A percentile compares a stretch with the other conserved stretches of the same genome.
phyloP scores from a whole-genome alignment of 2,329 filamentous ascomycete genomes.

The Alternaria triticina region DNA sequence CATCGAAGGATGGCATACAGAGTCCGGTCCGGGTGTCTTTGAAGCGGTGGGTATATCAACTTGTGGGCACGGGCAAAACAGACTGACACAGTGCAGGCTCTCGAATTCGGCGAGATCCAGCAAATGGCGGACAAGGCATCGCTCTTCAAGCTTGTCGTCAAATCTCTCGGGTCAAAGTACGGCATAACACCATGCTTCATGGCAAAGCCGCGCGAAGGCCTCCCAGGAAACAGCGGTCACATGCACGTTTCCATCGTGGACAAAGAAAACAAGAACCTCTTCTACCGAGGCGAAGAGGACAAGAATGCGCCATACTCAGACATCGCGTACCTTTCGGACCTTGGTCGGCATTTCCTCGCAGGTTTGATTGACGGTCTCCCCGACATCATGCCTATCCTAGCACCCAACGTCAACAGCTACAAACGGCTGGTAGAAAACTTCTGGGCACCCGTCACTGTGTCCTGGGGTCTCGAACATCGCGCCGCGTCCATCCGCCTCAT shows the following conservation, averaged over 20 bases:
- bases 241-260: slow-evolving; percentile 92
- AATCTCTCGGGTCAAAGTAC: slow-evolving; percentile 83
- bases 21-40: slow-evolving; percentile 91
- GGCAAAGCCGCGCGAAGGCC: slow-evolving; percentile 90
- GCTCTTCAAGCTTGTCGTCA: slow-evolving; percentile 94
- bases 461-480: slow-evolving; percentile 95
- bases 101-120: slow-evolving; percentile 86
- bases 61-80: background rate
- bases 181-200: slow-evolving; percentile 98
- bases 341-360: slow-evolving; percentile 91
- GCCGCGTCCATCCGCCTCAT: slow-evolving; percentile 91
- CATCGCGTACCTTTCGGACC: slow-evolving; percentile 79
- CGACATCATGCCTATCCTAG: slow-evolving; percentile 93
- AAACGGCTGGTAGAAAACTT: slow-evolving; percentile 98
- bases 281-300: slow-evolving; percentile 76
- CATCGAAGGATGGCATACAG: slow-evolving; percentile 95
- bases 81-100: slow-evolving; percentile 63
- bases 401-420: slow-evolving; percentile 96
- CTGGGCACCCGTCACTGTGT: slow-evolving; percentile 97
- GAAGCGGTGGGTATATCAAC: slow-evolving; percentile 70
- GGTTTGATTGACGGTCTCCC: slow-evolving; percentile 87
- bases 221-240: slow-evolving; percentile 94
- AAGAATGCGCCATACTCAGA: slow-evolving; percentile 64
- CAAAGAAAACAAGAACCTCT: slow-evolving; percentile 79
- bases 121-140: slow-evolving; percentile 91